Base-by-base conservation (phyloP, 2,329 filamentous ascomycete species). In the Leptoxyphium fumago region DNA sequence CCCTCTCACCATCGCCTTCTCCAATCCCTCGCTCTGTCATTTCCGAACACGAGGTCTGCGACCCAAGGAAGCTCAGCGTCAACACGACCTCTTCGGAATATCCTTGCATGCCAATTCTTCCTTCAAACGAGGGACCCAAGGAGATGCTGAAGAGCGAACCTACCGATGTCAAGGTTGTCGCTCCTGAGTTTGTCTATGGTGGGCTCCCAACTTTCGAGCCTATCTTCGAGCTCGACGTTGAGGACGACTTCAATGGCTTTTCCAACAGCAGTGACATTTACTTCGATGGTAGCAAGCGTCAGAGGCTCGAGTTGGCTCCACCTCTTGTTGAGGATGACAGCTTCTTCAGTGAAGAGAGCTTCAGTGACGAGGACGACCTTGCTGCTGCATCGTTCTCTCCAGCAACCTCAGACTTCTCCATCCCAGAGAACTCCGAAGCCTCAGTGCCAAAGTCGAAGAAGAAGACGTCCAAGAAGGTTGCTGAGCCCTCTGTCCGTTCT, bases 31-130 rank as follows among this genome's bases (percentile, higher is more conserved):
- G 75, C 55, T 78, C 83, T 45, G 69, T 80, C 60, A 68, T 74
- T 39, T 78, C 78, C 2, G 82, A 86, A 58, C 55, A 60, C 38
- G 81, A 86, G 62, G 74, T 86, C 53, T 94, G 89, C 65, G 88
- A 95, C 60, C 88, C 89, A 29, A 80, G 88, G 58, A 85, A 94
- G 60, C 69, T 95, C 50, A 94, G 84, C 15, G 84, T 94, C 29
- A 69, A 69, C 47, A 60, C 68, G 36, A 73, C 68, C 43, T 63
- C 59, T 42, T 64, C 71, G 44, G 81, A 86, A 52, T 80, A 85
- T 52, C 73, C 80, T 17, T 71, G 74, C 47, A 70, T 84, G 51
- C 70, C 78, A 38, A 73, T 73, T 14, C 65, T 84, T 74, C 70
- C 62, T 65, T 70, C n/a, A 71, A 36, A 36, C 32, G 78, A 82